Evolutionary conservation across 1,284 basidiomycete genomes (phyloP).

Genomic region (Apiotrichum mycotoxinovorans): DNA sequence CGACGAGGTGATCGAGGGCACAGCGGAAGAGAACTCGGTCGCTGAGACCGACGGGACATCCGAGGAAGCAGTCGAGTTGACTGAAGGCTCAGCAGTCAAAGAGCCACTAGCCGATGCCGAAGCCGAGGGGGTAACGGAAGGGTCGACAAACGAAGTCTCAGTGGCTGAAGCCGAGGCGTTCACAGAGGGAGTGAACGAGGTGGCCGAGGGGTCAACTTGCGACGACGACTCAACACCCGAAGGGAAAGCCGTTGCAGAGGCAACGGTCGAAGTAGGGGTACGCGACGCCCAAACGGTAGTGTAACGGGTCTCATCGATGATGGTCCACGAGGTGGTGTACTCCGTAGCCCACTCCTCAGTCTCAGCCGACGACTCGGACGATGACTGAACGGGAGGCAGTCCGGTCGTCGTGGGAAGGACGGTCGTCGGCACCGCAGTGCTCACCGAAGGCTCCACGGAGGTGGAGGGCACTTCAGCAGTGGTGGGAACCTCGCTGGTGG

Average conservation of each 20-base stretch:
- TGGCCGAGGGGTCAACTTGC: not conserved
- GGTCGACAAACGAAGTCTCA: not conserved
- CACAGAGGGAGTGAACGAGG: not conserved
- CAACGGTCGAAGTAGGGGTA: not conserved
- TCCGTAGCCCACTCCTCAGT: slow-evolving; percentile 39
- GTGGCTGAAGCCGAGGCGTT: not conserved
- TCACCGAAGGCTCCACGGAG: not conserved
- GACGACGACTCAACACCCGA: too few relatives aligned
- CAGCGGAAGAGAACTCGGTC: not conserved
- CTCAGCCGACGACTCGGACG: slow-evolving; percentile 15
- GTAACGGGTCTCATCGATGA: slow-evolving; percentile 35
- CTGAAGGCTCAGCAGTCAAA: not conserved
- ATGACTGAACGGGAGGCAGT: not conserved
- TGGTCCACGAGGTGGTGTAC: slow-evolving; percentile 33
- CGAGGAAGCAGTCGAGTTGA: not conserved
- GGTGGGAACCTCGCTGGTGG: slow-evolving; percentile 3
- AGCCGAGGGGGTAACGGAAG: not conserved
- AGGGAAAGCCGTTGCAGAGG: too few relatives aligned
- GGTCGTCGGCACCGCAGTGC: not conserved
- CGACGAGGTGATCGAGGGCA: slow-evolving; percentile 2
- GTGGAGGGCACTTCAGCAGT: slow-evolving; percentile 7
- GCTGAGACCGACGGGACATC: slow-evolving; percentile 4
- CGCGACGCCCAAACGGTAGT: slow-evolving; percentile 5
- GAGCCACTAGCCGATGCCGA: not conserved
- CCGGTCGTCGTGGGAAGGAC: not conserved